phyloP scores from a whole-genome alignment of 2,329 filamentous ascomycete genomes.

The Aschersonia sp. region DNA sequence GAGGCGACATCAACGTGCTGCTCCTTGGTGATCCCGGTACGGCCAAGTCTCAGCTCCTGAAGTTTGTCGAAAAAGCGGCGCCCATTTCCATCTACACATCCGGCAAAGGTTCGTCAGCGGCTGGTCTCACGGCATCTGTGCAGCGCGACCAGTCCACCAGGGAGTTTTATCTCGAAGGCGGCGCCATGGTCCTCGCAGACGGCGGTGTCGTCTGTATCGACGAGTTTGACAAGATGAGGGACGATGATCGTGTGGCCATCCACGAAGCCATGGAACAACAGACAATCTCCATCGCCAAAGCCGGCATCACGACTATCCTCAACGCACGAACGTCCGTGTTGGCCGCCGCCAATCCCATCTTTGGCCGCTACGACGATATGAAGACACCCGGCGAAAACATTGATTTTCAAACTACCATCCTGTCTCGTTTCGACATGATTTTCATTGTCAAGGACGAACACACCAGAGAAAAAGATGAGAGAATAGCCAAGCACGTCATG shows the following conservation, averaged over 20 bases:
- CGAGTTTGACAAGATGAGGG: constrained; percentile 99
- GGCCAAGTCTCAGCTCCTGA: constrained; percentile 90
- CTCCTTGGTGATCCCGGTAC: constrained; percentile 95
- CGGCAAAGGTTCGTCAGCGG: constrained; percentile 92
- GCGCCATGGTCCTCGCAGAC: constrained; percentile 95
- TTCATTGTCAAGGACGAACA: constrained; percentile 97
- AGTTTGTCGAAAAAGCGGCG: constrained; percentile 92
- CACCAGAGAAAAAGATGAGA: constrained; percentile 76
- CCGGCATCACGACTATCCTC: constrained; percentile 93
- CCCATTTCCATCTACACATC: constrained; percentile 98
- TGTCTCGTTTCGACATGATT: constrained; percentile 99
- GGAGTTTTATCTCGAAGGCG: constrained; percentile 95
- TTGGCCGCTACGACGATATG: constrained; percentile 94
- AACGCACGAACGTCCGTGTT: constrained; percentile 92
- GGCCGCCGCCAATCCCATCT: constrained; percentile 92
- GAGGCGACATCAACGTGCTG: constrained; percentile 96
- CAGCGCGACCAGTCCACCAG: constrained; percentile 83
- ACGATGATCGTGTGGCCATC: constrained; percentile 93
- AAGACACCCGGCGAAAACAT: constrained; percentile 98
- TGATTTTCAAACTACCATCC: constrained; percentile 95
- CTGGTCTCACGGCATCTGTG: constrained; percentile 92
- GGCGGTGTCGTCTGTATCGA: constrained; percentile 97
- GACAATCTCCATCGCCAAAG: constrained; percentile 97
- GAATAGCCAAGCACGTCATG: constrained; percentile 94
- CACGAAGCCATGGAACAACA: constrained; percentile 99